Evolutionary conservation across 1,284 basidiomycete species (phyloP).

Genomic region (Puccinia triticina): DNA sequence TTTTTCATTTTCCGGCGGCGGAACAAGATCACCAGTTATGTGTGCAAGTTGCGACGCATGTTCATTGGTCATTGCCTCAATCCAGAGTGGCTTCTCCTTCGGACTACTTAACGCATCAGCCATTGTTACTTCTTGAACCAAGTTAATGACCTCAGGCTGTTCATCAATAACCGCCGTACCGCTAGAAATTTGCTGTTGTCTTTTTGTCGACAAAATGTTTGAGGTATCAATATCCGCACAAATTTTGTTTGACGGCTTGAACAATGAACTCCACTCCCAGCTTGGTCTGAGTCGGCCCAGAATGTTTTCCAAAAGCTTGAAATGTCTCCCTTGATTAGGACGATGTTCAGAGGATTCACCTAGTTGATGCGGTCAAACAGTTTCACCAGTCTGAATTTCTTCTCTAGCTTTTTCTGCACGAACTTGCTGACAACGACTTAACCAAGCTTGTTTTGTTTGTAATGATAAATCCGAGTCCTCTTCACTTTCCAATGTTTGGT

Average conservation of each 20-base stretch:
- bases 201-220: not conserved
- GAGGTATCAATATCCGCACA: too few species aligned
- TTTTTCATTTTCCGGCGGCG: not conserved
- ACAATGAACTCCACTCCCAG: not conserved
- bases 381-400: too few species aligned
- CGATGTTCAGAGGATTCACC: not conserved
- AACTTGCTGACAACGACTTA: too few species aligned
- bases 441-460: too few species aligned
- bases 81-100: not conserved
- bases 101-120: not conserved
- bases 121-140: not conserved
- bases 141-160: not conserved
- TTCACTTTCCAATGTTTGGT: too few species aligned
- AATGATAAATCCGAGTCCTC: too few species aligned
- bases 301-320: not conserved
- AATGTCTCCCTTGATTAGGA: not conserved
- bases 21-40: constrained; percentile 9
- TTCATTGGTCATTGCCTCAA: constrained; percentile 20
- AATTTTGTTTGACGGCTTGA: too few species aligned
- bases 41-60: not conserved
- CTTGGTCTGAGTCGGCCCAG: not conserved
- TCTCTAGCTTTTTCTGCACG: too few species aligned
- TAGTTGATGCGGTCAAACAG: not conserved
- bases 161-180: not conserved
- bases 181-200: too few species aligned